Conservation (phyloP, 1,139 yeast species). For the Hyphopichia fennica region DNA sequence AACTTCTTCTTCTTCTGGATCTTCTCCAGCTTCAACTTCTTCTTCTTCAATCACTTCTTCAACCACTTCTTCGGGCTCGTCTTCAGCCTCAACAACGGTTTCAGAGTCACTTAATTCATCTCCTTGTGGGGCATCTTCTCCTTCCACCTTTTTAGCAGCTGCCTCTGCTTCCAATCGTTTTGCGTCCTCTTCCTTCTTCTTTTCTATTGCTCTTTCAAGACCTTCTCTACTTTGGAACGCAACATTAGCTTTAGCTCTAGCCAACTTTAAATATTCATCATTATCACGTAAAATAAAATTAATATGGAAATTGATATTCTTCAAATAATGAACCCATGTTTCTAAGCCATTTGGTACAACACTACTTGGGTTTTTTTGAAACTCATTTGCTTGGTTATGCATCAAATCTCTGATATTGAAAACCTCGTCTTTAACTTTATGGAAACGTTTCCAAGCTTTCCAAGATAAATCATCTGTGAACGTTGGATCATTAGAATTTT, state of each 20-base stretch:
- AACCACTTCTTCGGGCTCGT: background rate
- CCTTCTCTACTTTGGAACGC: constrained; percentile 74
- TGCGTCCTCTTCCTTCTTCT: too few relatives aligned
- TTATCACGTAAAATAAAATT: constrained; percentile 64
- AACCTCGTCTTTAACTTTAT: constrained; percentile 55
- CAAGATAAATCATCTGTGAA: constrained; percentile 45
- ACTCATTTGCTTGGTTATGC: constrained; percentile 44
- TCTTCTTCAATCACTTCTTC: constrained; percentile 1
- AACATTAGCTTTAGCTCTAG: constrained; percentile 80
- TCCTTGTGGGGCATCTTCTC: background rate
- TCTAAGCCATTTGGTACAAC: constrained; percentile 40
- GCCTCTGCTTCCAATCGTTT: background rate
- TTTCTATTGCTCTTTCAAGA: constrained; percentile 13
- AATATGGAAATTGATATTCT: constrained; percentile 61
- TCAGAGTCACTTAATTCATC: background rate
- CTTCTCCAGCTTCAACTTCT: background rate
- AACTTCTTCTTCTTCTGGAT: background rate
- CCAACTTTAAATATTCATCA: constrained; percentile 66
- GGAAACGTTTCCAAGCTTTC: constrained; percentile 69
- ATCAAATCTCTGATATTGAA: constrained; percentile 58
- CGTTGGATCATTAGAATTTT: constrained; percentile 14
- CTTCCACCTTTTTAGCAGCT: background rate
- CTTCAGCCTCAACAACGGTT: background rate
- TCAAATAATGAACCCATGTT: constrained; percentile 51
- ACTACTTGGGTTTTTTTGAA: constrained; percentile 18